These are phyloP conservation scores for Kondoa subrosea DNA, from an alignment of 768 basidiomycete species.

Conservation along the genomic window DNA sequence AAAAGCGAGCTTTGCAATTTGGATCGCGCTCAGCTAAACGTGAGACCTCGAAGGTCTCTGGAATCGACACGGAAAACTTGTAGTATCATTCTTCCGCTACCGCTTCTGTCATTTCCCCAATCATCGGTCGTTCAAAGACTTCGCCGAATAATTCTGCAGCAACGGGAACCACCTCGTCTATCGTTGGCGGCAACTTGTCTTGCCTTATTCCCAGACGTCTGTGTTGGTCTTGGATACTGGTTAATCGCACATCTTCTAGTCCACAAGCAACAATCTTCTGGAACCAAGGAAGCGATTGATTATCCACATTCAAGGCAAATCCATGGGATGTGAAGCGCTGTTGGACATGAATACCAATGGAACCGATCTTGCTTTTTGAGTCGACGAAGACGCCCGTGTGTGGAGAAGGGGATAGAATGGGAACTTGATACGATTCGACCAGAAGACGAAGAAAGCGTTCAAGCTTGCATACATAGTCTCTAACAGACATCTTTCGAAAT, in stretches of 20 bases:
- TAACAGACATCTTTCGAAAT: slow-evolving; percentile 35
- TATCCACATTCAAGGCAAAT: slow-evolving; percentile 77
- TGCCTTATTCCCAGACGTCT: slow-evolving; percentile 1
- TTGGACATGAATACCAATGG: slow-evolving; percentile 90
- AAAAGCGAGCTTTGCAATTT: slow-evolving; percentile 95
- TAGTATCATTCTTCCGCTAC: not conserved
- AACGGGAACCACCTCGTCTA: slow-evolving; percentile 13
- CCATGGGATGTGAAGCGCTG: slow-evolving; percentile 90
- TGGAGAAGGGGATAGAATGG: slow-evolving; percentile 43
- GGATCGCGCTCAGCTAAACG: slow-evolving; percentile 37
- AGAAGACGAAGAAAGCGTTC: slow-evolving; percentile 55
- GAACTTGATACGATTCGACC: slow-evolving; percentile 34
- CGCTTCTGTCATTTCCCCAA: not conserved
- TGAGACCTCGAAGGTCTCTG: slow-evolving; percentile 21
- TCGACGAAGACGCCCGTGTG: slow-evolving; percentile 84
- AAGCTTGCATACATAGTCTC: slow-evolving; percentile 69
- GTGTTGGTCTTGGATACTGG: slow-evolving; percentile 32
- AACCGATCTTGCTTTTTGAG: slow-evolving; percentile 65
- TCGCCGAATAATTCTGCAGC: slow-evolving; percentile 11
- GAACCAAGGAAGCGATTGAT: slow-evolving; percentile 71
- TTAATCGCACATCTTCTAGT: slow-evolving; percentile 61
- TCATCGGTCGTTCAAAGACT: slow-evolving; percentile 10
- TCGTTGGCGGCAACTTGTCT: not conserved
- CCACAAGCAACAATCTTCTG: slow-evolving; percentile 79
- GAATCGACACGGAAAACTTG: not conserved